Evolutionary conservation across 257 asterid species (phyloP), one percentile per base, ranked within the genome.

Genomic region (Fraxinus quadrangulata): DNA sequence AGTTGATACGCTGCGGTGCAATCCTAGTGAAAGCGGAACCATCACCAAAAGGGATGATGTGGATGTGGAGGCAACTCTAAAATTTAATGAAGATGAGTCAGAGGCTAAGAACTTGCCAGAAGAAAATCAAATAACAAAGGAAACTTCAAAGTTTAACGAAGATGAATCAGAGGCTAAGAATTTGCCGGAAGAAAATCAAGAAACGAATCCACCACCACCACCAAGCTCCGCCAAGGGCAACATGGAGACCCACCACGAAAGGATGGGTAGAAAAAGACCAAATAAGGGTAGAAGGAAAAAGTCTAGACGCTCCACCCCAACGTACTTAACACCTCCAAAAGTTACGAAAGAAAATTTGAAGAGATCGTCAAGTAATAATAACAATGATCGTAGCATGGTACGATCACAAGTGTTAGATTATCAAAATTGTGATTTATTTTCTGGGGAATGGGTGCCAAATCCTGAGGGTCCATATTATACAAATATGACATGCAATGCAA

Each of bases 401-500:
- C 26, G 74, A n/a, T 70, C 81, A 6, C 56, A 80, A 39, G 75
- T 82, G 67, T 16, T 16, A 30, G 84, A 68, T 11, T 75, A 79
- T 0, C 84, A 76, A 42, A 23, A 76, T 0, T 92, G 97, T 67
- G 86, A 90, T 54, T 67, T 92, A 51, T 92, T 88, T 68, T 19
- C 85, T 0, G 97, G 97, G 30, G 94, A 90, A 49, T 92, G 97
- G 97, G 80, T 90, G 0, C 82, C 81, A 28, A 79, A 92, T 76
- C 91, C 85, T 0, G 87, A 83, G 10, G 97, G 85, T 3, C 97
- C 96, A 2, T 83, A 86, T 37, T 92, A 92, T 80, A 91, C 95
- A 2, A 92, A 92, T 77, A 45, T 24, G 75, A 91, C 94, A 19
- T 92, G 97, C 73, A 8, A 73, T 24, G 92, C 91, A 5, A 91